Evolutionary conservation across 805 yeast species (phyloP).

Genomic region (Blastobotrys mokoenaii): DNA sequence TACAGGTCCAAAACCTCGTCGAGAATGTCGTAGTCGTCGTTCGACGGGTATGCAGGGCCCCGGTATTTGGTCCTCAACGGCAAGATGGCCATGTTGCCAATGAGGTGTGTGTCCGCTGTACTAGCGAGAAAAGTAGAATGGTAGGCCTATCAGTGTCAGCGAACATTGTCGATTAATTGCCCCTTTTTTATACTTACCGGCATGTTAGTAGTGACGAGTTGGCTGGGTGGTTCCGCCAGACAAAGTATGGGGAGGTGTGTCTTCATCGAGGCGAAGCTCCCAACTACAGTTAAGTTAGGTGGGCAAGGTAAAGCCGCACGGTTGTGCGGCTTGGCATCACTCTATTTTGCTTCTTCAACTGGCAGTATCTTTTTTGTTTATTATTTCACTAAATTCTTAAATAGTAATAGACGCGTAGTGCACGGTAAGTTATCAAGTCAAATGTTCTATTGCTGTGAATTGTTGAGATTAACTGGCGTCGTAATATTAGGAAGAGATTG

Average conservation of each 20-base stretch:
- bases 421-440: too few relatives aligned
- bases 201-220: not conserved
- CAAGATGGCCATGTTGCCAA: slow-evolving; percentile 69
- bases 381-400: too few relatives aligned
- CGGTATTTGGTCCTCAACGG: slow-evolving; percentile 79
- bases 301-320: too few relatives aligned
- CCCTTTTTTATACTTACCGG: not conserved
- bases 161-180: not conserved
- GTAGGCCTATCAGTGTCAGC: slow-evolving; percentile 22
- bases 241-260: not conserved
- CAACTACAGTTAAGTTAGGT: not conserved
- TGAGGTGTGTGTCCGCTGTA: slow-evolving; percentile 31
- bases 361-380: too few relatives aligned
- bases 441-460: too few relatives aligned
- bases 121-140: slow-evolving; percentile 29
- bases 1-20: slow-evolving; percentile 89
- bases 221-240: too few relatives aligned
- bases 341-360: too few relatives aligned
- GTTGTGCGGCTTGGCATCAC: too few relatives aligned
- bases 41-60: slow-evolving; percentile 84
- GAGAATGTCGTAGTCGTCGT: slow-evolving; percentile 72
- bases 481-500: too few relatives aligned
- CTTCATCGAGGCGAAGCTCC: not conserved
- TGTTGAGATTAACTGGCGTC: too few relatives aligned
- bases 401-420: too few relatives aligned